These are phyloP conservation scores for Calocybe gangraenosa DNA, from an alignment of 768 basidiomycete species.

Conservation along the genomic window DNA sequence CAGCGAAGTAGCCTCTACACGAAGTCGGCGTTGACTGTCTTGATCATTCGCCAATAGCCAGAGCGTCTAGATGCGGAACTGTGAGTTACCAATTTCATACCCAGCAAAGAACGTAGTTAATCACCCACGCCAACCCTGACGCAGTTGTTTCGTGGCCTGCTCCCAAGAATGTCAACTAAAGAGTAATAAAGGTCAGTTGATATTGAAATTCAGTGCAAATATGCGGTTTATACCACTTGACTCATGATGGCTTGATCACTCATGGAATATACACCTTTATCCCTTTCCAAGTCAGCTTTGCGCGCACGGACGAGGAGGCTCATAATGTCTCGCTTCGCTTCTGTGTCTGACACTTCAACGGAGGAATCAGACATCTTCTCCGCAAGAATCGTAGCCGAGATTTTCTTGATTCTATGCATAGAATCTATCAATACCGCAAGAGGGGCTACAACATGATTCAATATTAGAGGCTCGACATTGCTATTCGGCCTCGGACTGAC, in stretches of 20 bases:
- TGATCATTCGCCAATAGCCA: constrained; percentile 52
- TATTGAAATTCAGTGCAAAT: not conserved
- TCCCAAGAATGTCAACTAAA: constrained; percentile 42
- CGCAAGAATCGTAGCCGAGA: constrained; percentile 35
- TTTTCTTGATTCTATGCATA: constrained; percentile 37
- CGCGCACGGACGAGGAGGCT: constrained; percentile 42
- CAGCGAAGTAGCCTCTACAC: constrained; percentile 46
- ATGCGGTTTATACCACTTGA: constrained; percentile 38
- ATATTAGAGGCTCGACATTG: no score
- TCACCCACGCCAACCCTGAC: constrained; percentile 45
- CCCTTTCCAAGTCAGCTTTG: constrained; percentile 30
- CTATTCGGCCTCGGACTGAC: constrained; percentile 8
- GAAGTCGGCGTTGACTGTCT: constrained; percentile 43
- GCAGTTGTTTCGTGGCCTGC: constrained; percentile 46
- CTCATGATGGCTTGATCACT: constrained; percentile 46
- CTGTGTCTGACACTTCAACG: constrained; percentile 28
- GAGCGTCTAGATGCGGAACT: constrained; percentile 31
- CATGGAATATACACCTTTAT: constrained; percentile 34
- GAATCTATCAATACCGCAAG: constrained; percentile 27
- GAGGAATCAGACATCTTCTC: constrained; percentile 35
- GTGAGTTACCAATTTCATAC: no score
- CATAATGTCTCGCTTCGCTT: constrained; percentile 49
- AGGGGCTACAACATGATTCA: constrained; percentile 11
- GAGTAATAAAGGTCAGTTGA: not conserved
- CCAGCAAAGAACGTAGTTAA: not conserved